phyloP scores from a whole-genome alignment of 495 filamentous ascomycete genomes.

The Lasiosphaeria ovina region DNA sequence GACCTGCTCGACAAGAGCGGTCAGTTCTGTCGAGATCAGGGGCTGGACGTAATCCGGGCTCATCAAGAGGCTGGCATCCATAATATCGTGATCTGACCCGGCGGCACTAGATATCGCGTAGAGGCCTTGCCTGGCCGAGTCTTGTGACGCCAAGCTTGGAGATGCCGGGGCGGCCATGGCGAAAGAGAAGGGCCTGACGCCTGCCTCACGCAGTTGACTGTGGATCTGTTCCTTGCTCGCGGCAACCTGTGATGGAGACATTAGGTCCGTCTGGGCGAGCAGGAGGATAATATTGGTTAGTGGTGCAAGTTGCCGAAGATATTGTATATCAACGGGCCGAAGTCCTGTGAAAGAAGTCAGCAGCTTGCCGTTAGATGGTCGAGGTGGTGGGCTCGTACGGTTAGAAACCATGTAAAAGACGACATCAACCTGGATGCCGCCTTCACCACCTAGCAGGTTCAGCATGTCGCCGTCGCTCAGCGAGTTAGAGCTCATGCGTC shows the following conservation, averaged over 20 bases:
- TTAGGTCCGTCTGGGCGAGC: constrained; percentile 72
- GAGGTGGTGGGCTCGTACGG: constrained; percentile 25
- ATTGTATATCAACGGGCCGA: constrained; percentile 70
- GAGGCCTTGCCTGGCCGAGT: constrained; percentile 44
- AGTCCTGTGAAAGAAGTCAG: constrained; percentile 51
- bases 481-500: constrained; percentile 58
- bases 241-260: constrained; percentile 59
- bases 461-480: constrained; percentile 73
- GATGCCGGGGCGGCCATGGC: constrained; percentile 30
- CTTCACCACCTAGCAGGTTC: constrained; percentile 76
- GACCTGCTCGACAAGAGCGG: constrained; percentile 63
- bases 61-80: constrained; percentile 97
- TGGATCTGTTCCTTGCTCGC: constrained; percentile 61
- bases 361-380: neutral
- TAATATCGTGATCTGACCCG: constrained; percentile 75
- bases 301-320: constrained; percentile 68
- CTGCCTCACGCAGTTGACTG: constrained; percentile 56
- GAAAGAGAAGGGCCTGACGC: constrained; percentile 70
- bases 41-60: constrained; percentile 89
- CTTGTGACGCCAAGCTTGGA: constrained; percentile 15
- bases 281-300: constrained; percentile 86
- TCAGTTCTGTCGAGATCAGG: constrained; percentile 73
- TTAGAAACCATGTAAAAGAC: constrained; percentile 73
- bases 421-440: constrained; percentile 85
- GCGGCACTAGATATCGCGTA: constrained; percentile 81